Evolutionary conservation across 106 monocot genomes (phyloP).

Genomic region (Dioscorea zingiberensis): DNA sequence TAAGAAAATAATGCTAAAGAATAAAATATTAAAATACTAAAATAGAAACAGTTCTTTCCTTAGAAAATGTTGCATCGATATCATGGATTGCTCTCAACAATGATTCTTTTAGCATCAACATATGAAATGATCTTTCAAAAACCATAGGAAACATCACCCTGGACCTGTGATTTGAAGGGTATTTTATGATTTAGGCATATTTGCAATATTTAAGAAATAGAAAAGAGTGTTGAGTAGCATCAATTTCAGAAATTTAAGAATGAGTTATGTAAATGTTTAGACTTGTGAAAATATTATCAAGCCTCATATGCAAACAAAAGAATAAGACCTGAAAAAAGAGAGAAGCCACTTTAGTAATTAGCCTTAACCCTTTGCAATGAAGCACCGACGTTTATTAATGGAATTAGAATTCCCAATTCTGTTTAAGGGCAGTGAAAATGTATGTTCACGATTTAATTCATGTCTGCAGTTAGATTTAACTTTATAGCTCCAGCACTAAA

Average conservation of each 20-base stretch:
- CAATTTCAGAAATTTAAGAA: not conserved
- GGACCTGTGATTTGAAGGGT: constrained; percentile 20
- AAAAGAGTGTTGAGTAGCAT: not conserved
- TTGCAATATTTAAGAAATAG: not conserved
- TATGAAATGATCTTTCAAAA: constrained; percentile 51
- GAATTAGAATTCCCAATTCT: too few relatives aligned
- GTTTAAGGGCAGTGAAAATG: too few relatives aligned
- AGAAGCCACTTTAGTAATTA: too few relatives aligned
- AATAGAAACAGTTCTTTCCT: constrained; percentile 31
- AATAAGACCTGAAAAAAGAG: too few relatives aligned
- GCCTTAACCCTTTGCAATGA: too few relatives aligned
- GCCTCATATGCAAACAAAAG: too few relatives aligned
- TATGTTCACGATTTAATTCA: too few relatives aligned
- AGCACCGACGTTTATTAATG: too few relatives aligned
- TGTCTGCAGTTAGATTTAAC: too few relatives aligned
- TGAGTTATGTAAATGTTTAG: not conserved
- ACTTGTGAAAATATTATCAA: too few relatives aligned
- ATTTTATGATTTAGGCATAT: not conserved
- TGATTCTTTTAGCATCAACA: constrained; percentile 78
- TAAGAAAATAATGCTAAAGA: not conserved
- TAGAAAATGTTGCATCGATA: constrained; percentile 77
- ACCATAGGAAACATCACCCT: constrained; percentile 31
- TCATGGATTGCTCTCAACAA: constrained; percentile 72
- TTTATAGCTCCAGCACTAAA: too few relatives aligned
- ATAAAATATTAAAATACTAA: not conserved